Conservation (phyloP, 73 alveolate species). For the Paramecium octaurelia region DNA sequence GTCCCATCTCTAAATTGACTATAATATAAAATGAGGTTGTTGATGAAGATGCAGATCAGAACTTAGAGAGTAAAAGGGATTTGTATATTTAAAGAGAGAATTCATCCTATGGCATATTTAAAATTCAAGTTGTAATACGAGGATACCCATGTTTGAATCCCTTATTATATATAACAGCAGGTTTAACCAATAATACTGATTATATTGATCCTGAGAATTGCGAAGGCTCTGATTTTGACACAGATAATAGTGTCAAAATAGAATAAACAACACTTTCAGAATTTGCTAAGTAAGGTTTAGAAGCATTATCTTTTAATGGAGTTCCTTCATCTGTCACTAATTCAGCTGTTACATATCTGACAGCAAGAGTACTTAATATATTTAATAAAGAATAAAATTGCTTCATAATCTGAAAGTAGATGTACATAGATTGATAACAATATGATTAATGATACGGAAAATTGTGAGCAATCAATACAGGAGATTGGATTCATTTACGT, state of each 20-base stretch:
- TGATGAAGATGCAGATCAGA: constrained; percentile 46
- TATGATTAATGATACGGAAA: not conserved
- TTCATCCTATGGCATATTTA: constrained; percentile 23
- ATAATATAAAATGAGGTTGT: not conserved
- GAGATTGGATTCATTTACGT: not conserved
- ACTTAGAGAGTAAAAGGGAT: constrained; percentile 6
- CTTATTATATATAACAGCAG: not conserved
- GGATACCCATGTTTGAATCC: constrained; percentile 42
- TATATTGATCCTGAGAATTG: not conserved
- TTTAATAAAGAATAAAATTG: not conserved
- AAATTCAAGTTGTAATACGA: not conserved
- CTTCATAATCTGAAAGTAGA: not conserved
- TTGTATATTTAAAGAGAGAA: not conserved
- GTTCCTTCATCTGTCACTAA: not conserved
- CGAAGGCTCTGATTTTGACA: not conserved
- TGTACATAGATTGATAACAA: not conserved
- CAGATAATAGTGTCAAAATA: constrained; percentile 1
- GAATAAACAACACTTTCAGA: constrained; percentile 18
- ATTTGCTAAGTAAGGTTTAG: not conserved
- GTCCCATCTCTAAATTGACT: constrained; percentile 11
- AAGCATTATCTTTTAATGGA: not conserved
- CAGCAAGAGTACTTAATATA: not conserved
- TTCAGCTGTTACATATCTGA: not conserved
- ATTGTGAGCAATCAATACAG: not conserved
- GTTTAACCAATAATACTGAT: not conserved